Base-by-base conservation (phyloP, 169 alveolate species). In the Plasmodium malariae region DNA sequence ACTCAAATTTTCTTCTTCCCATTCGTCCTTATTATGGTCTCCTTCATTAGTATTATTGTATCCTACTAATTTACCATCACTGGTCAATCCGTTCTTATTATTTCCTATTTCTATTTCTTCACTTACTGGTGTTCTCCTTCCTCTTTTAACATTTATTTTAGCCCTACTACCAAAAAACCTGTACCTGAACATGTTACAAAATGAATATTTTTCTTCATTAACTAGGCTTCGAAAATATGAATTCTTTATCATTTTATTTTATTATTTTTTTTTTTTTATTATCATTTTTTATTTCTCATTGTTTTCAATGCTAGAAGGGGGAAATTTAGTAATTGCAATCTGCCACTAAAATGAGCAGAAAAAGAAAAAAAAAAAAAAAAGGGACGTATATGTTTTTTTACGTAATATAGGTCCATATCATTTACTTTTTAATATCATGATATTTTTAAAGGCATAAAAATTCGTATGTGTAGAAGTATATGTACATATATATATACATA, bases 161-260 rank as follows among this genome's bases (percentile, higher is more conserved):
- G 37, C 37, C n/a, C n/a, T 17, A 59, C 32, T 59, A 14, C 69
- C 21, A 24, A 5, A 59, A 59, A 21, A 59, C 3, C 32, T 21
- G n/a, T 5, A 3, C 32, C 6, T 59, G 3, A 14, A 26, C 5
- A 21, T 59, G 4, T 59, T 59, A 24, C 32, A 24, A 24, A 17
- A 59, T 59, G 21, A 3, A 3, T 2, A 3, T 6, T 59, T 59
- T 24, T 59, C 43, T 59, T 59, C n/a, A 21, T 24, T 59, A 3
- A 3, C 32, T 24, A 59, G 4, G 2, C 9, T 59, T 30, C 37
- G 32, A 24, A 59, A 3, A 59, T 5, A 21, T 5, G 21, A 59
- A 4, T 26, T 59, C n/a, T 19, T 59, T 14, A 59, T n/a, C 32
- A 19, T 59, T 59, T 59, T 59, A 21, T 59, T 62, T 62, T 62